phyloP scores from a whole-genome alignment of 768 basidiomycete genomes.

The Xerocomellus dryophilus region DNA sequence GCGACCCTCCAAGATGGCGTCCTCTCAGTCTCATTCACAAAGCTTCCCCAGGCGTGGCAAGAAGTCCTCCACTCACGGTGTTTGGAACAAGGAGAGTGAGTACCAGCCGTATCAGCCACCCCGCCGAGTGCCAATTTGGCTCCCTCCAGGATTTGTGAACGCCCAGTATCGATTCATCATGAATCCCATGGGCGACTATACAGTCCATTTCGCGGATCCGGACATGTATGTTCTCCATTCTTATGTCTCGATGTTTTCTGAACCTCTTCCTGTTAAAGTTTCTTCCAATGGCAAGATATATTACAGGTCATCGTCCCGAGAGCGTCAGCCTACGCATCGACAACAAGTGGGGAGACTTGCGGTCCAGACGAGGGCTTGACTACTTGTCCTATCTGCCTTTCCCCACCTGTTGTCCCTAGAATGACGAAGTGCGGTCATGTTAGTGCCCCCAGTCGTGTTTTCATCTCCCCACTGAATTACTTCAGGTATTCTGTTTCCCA shows the following conservation, averaged over 20 bases:
- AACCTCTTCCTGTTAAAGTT: slow-evolving; percentile 44
- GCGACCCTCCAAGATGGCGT: slow-evolving; percentile 66
- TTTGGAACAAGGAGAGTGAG: slow-evolving; percentile 93
- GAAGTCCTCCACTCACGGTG: slow-evolving; percentile 58
- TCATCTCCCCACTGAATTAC: slow-evolving; percentile 15
- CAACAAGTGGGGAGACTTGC: slow-evolving; percentile 44
- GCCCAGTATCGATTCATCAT: slow-evolving; percentile 95
- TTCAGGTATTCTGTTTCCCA: slow-evolving; percentile 88
- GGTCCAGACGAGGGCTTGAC: slow-evolving; percentile 58
- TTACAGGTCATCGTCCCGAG: slow-evolving; percentile 92
- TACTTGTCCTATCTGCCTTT: slow-evolving; percentile 93
- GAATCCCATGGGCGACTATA: slow-evolving; percentile 89
- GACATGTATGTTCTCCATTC: slow-evolving; percentile 71
- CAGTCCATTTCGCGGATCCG: slow-evolving; percentile 94
- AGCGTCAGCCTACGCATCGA: slow-evolving; percentile 68
- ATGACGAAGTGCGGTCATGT: slow-evolving; percentile 99
- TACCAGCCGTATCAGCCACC: slow-evolving; percentile 24
- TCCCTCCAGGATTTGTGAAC: slow-evolving; percentile 80
- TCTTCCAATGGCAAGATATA: slow-evolving; percentile 95
- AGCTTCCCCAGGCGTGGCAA: slow-evolving; percentile 73
- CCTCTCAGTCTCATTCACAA: slow-evolving; percentile 56
- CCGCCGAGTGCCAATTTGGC: slow-evolving; percentile 16
- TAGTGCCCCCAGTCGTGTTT: slow-evolving; percentile 35
- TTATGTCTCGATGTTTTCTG: not conserved
- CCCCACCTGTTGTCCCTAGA: slow-evolving; percentile 81